A percentile compares a stretch with the other conserved stretches of the same genome.
Evolutionary conservation across 1,139 yeast genomes (phyloP).

Genomic region (Pichia norvegensis): DNA sequence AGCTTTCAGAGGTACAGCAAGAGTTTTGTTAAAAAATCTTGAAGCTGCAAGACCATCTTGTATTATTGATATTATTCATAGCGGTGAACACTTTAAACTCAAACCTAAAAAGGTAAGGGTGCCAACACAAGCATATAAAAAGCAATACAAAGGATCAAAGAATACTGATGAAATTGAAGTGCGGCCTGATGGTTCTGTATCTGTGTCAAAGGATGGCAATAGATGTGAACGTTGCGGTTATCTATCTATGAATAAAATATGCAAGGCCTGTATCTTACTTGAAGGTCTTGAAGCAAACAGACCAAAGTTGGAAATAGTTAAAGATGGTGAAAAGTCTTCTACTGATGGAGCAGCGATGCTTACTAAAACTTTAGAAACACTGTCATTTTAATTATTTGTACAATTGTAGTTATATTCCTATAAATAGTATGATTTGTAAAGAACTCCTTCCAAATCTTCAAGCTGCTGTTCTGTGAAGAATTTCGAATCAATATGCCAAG

Average conservation of each 20-base stretch:
- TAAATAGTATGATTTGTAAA: slow-evolving; percentile 89
- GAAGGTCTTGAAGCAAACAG: slow-evolving; percentile 77
- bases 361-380: slow-evolving; percentile 55
- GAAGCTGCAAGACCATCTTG: slow-evolving; percentile 90
- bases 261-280: slow-evolving; percentile 87
- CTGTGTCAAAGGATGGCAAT: slow-evolving; percentile 50
- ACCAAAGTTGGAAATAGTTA: slow-evolving; percentile 35
- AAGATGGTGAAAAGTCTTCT: slow-evolving; percentile 41
- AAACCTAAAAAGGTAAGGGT: slow-evolving; percentile 40
- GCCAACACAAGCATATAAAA: slow-evolving; percentile 8
- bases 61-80: slow-evolving; percentile 86
- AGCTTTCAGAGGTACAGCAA: slow-evolving; percentile 95
- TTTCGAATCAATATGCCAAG: slow-evolving; percentile 87
- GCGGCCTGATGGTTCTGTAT: slow-evolving; percentile 53
- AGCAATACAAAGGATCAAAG: slow-evolving; percentile 9
- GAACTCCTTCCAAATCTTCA: slow-evolving; percentile 89
- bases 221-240: slow-evolving; percentile 89
- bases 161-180: slow-evolving; percentile 39
- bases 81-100: slow-evolving; percentile 81
- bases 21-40: slow-evolving; percentile 81
- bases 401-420: slow-evolving; percentile 24
- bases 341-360: slow-evolving; percentile 59
- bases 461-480: slow-evolving; percentile 73
- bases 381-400: slow-evolving; percentile 39
- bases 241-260: slow-evolving; percentile 74